phyloP scores from a whole-genome alignment of 2,329 filamentous ascomycete species.

The Pseudogymnoascus verrucosus region DNA sequence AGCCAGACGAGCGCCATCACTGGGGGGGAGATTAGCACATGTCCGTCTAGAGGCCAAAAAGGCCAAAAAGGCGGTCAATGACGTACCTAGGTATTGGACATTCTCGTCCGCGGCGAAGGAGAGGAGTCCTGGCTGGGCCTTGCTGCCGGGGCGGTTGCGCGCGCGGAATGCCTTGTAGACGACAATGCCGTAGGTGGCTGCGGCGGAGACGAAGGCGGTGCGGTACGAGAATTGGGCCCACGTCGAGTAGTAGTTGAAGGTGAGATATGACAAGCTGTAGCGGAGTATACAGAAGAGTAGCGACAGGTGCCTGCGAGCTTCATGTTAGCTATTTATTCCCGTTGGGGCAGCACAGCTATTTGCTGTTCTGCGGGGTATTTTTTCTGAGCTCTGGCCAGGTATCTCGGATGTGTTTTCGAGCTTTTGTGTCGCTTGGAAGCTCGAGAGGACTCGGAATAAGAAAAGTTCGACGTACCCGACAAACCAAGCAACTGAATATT shows the following conservation, averaged over 20 bases:
- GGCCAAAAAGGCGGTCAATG: not conserved
- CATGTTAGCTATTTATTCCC: slow-evolving; percentile 19
- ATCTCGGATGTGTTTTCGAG: not conserved
- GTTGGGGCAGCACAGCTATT: slow-evolving; percentile 10
- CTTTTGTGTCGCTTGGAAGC: not conserved
- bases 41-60: not conserved
- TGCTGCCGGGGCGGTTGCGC: slow-evolving; percentile 65
- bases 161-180: slow-evolving; percentile 96
- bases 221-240: slow-evolving; percentile 82
- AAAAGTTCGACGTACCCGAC: slow-evolving; percentile 54
- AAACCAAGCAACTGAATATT: slow-evolving; percentile 63
- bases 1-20: slow-evolving; percentile 96
- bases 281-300: slow-evolving; percentile 76
- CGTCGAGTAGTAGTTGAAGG: slow-evolving; percentile 75
- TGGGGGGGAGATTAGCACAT: slow-evolving; percentile 31
- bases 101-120: slow-evolving; percentile 82
- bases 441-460: slow-evolving; percentile 8
- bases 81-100: slow-evolving; percentile 89
- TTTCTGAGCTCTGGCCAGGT: slow-evolving; percentile 3
- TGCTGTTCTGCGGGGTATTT: slow-evolving; percentile 10
- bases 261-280: slow-evolving; percentile 78
- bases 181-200: slow-evolving; percentile 91
- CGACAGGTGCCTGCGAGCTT: slow-evolving; percentile 62
- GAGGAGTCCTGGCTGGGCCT: slow-evolving; percentile 48
- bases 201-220: slow-evolving; percentile 79